phyloP scores from a whole-genome alignment of 352 stramenopile species.

The Phytophthora litchii region DNA sequence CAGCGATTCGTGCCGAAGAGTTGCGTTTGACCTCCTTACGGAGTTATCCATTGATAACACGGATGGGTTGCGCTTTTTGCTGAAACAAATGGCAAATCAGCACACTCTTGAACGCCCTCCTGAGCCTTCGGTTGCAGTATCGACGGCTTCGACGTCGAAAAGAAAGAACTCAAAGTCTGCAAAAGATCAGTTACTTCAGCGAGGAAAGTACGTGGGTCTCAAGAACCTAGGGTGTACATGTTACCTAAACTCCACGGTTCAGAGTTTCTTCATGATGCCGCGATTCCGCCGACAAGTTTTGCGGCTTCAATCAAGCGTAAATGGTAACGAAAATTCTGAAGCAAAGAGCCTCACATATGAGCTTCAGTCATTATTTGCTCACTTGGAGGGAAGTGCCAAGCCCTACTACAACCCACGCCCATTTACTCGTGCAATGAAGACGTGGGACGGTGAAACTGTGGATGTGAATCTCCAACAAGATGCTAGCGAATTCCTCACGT shows the following conservation, averaged over 20 bases:
- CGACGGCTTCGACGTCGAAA: slow-evolving; percentile 44
- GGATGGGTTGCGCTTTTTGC: slow-evolving; percentile 63
- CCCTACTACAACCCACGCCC: slow-evolving; percentile 83
- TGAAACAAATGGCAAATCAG: slow-evolving; percentile 73
- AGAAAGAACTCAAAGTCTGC: slow-evolving; percentile 52
- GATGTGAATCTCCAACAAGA: slow-evolving; percentile 93
- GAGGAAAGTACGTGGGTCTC: slow-evolving; percentile 89
- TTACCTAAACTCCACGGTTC: slow-evolving; percentile 95
- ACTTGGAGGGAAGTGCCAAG: slow-evolving; percentile 87
- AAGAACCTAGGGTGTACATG: slow-evolving; percentile 96
- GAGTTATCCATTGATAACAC: slow-evolving; percentile 74
- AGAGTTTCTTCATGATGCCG: slow-evolving; percentile 96
- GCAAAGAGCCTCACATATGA: slow-evolving; percentile 73
- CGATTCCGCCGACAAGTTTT: slow-evolving; percentile 90
- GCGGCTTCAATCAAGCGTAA: slow-evolving; percentile 43
- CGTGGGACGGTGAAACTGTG: slow-evolving; percentile 88
- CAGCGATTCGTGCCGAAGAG: slow-evolving; percentile 69
- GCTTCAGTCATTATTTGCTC: slow-evolving; percentile 91
- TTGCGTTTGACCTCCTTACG: slow-evolving; percentile 81
- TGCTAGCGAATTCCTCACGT: slow-evolving; percentile 92
- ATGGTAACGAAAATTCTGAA: slow-evolving; percentile 19
- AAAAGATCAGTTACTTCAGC: slow-evolving; percentile 56
- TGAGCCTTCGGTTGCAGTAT: slow-evolving; percentile 32
- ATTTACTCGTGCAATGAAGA: slow-evolving; percentile 86
- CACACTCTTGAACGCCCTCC: slow-evolving; percentile 68